A percentile compares a stretch with the other conserved stretches of the same genome.
phyloP scores from a whole-genome alignment of 768 basidiomycete species.

The Leccinum longicurvipes region DNA sequence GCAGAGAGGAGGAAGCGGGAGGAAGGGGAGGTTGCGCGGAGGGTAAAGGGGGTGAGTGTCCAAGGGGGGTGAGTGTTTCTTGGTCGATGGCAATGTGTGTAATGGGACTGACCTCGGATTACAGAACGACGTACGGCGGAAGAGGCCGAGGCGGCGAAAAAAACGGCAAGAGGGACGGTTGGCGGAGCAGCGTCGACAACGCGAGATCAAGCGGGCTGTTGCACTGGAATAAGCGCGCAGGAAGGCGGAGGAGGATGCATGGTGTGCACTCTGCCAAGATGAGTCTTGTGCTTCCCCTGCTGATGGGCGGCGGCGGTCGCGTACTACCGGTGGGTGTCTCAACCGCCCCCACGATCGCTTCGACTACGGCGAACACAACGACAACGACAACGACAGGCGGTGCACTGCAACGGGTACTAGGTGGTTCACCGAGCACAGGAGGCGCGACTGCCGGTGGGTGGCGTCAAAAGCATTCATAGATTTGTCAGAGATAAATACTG shows the following conservation, averaged over 20 bases:
- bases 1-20: conserved; percentile 37
- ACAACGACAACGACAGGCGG: no score
- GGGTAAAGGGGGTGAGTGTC: conserved; percentile 37
- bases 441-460: no score
- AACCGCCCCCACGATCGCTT: conserved; percentile 4
- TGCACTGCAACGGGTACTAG: no score
- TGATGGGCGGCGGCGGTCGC: no score
- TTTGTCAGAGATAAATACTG: no score
- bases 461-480: no score
- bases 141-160: conserved; percentile 50
- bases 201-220: conserved; percentile 48
- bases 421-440: no score
- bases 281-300: conserved; percentile 19
- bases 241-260: conserved; percentile 49
- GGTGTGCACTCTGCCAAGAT: conserved; percentile 23
- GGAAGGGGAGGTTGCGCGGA: conserved; percentile 15
- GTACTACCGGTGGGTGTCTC: conserved; percentile 22
- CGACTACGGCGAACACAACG: no score
- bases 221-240: conserved; percentile 51
- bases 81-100: no score
- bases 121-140: conserved; percentile 56
- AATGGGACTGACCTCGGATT: no score
- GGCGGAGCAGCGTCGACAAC: no score
- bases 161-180: conserved; percentile 61
- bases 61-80: conserved; percentile 45